Evolutionary conservation across 768 basidiomycete genomes (phyloP).

Genomic region (Strobilomyces echinocephalus): DNA sequence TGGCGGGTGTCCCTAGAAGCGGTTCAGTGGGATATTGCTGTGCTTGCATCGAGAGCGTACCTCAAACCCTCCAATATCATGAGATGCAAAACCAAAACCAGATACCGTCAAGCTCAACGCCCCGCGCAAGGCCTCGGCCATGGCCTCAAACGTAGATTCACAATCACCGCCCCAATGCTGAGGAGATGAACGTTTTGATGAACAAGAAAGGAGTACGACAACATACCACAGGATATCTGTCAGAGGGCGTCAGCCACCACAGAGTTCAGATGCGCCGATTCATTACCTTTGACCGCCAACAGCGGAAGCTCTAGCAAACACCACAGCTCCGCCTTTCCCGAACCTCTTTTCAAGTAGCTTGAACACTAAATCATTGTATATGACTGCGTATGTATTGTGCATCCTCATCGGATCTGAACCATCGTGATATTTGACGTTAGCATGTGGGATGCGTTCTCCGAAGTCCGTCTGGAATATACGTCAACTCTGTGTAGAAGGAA

Average conservation of each 20-base stretch:
- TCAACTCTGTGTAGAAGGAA: neutral
- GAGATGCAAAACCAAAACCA: constrained; percentile 68
- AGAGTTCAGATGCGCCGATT: neutral
- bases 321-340: constrained; percentile 61
- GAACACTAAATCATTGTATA: constrained; percentile 72
- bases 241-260: neutral
- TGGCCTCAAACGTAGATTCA: constrained; percentile 72
- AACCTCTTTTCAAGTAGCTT: constrained; percentile 51
- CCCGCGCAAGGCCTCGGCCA: constrained; percentile 71
- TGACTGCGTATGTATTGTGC: constrained; percentile 68
- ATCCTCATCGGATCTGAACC: constrained; percentile 64
- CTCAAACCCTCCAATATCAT: constrained; percentile 78
- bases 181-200: constrained; percentile 14
- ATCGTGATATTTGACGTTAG: constrained; percentile 56
- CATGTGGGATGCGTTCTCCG: constrained; percentile 71
- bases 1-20: constrained; percentile 53
- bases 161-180: constrained; percentile 73
- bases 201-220: neutral
- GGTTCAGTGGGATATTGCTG: neutral
- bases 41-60: constrained; percentile 24
- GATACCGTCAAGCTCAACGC: constrained; percentile 60
- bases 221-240: constrained; percentile 17
- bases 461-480: constrained; percentile 56
- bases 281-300: constrained; percentile 61
- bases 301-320: constrained; percentile 66